phyloP scores from a whole-genome alignment of 768 basidiomycete genomes.

The Tremella fuciformis region DNA sequence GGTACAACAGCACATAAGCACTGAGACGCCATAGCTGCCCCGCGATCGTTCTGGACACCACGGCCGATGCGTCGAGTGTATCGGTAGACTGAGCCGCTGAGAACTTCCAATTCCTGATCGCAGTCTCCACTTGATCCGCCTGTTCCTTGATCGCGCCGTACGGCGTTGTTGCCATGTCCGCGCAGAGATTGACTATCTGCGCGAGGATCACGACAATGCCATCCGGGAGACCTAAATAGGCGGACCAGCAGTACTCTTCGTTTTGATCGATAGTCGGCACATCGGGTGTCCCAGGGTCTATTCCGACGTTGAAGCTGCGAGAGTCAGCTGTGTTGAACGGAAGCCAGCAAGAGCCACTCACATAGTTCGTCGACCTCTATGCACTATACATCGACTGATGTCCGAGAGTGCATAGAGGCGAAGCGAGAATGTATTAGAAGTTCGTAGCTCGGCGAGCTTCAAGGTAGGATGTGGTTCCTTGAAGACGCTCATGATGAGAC shows the following conservation, averaged over 20 bases:
- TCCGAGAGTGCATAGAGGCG: slow-evolving; percentile 27
- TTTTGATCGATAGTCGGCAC: background rate
- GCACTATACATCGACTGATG: slow-evolving; percentile 27
- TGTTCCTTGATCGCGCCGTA: slow-evolving; percentile 13
- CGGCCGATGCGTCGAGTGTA: slow-evolving; percentile 18
- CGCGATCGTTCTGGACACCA: slow-evolving; percentile 29
- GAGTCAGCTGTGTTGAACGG: background rate
- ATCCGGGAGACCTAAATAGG: slow-evolving; percentile 30
- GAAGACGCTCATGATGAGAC: slow-evolving; percentile 17
- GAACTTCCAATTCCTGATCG: slow-evolving; percentile 18
- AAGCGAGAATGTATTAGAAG: slow-evolving; percentile 19
- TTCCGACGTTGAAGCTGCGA: background rate
- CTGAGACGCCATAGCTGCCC: slow-evolving; percentile 25
- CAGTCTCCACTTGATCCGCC: slow-evolving; percentile 23
- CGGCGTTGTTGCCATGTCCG: slow-evolving; percentile 6
- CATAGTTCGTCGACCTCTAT: slow-evolving; percentile 24
- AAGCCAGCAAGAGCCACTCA: background rate
- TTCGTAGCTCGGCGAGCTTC: slow-evolving; percentile 11
- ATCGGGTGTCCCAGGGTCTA: no score
- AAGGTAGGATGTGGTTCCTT: slow-evolving; percentile 14
- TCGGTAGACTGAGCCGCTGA: slow-evolving; percentile 4
- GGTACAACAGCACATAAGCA: slow-evolving; percentile 22
- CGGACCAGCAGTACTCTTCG: slow-evolving; percentile 26
- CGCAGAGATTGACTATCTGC: slow-evolving; percentile 27
- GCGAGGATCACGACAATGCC: slow-evolving; percentile 26